Conservation (phyloP, 2,329 filamentous ascomycete species). For the Helotiales sp. region DNA sequence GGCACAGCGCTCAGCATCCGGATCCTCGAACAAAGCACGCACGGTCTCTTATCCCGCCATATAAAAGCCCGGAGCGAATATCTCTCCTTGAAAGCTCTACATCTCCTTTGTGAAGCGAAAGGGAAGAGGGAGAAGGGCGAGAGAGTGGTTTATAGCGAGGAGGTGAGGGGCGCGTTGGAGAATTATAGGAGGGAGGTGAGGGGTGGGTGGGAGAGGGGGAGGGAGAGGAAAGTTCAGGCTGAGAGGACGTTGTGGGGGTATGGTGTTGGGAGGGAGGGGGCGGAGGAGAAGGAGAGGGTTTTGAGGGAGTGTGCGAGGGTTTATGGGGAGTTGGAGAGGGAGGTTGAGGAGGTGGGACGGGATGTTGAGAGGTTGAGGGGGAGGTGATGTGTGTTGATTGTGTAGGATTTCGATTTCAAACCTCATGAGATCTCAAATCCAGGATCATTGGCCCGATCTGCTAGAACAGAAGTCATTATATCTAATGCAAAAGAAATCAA, state of each 20-base stretch:
- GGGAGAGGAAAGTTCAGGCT: constrained; percentile 33
- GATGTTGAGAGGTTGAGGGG: constrained; percentile 42
- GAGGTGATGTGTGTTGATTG: constrained; percentile 2
- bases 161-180: constrained; percentile 36
- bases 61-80: constrained; percentile 30
- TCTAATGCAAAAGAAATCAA: too few relatives aligned
- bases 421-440: too few relatives aligned
- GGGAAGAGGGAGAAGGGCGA: constrained; percentile 33
- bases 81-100: constrained; percentile 29
- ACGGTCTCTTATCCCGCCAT: constrained; percentile 38
- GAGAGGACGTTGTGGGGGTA: constrained; percentile 41
- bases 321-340: constrained; percentile 39
- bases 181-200: constrained; percentile 38
- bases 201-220: constrained; percentile 38
- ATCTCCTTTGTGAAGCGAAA: constrained; percentile 25
- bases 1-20: constrained; percentile 36
- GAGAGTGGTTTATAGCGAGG: constrained; percentile 39
- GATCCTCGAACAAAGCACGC: constrained; percentile 39
- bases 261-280: constrained; percentile 39
- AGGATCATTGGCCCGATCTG: too few relatives aligned
- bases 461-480: too few relatives aligned
- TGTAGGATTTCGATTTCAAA: too few relatives aligned
- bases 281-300: constrained; percentile 39
- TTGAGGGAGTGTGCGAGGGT: constrained; percentile 44
- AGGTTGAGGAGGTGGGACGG: constrained; percentile 39